These are phyloP conservation scores for Cyberlindnera saturnus DNA, from an alignment of 805 yeast species.

Conservation along the genomic window DNA sequence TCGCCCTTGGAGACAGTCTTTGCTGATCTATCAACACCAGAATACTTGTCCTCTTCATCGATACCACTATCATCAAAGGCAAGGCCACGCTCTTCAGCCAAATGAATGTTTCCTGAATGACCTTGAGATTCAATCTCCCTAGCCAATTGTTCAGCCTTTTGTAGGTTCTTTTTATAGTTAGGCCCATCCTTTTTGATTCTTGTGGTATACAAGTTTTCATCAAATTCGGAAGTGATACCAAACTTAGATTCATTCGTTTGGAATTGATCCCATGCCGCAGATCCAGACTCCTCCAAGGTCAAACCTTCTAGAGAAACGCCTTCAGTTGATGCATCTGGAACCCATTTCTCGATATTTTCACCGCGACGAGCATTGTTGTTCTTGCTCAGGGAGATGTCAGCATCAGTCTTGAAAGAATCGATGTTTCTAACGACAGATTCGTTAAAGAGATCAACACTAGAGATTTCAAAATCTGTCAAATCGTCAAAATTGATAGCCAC, in stretches of 20 bases:
- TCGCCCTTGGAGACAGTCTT: slow-evolving; percentile 13
- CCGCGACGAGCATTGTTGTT: slow-evolving; percentile 51
- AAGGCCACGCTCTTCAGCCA: slow-evolving; percentile 89
- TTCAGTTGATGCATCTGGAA: slow-evolving; percentile 42
- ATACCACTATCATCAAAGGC: slow-evolving; percentile 73
- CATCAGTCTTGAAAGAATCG: slow-evolving; percentile 67
- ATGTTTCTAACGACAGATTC: slow-evolving; percentile 6
- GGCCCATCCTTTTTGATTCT: slow-evolving; percentile 65
- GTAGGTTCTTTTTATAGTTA: slow-evolving; percentile 57
- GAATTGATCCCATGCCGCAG: slow-evolving; percentile 84
- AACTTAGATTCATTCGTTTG: slow-evolving; percentile 84
- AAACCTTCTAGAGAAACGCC: slow-evolving; percentile 16
- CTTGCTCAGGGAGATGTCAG: slow-evolving; percentile 47
- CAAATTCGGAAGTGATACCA: slow-evolving; percentile 76
- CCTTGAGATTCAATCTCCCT: slow-evolving; percentile 71
- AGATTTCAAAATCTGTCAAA: slow-evolving; percentile 35
- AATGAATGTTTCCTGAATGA: slow-evolving; percentile 62
- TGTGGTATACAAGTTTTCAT: slow-evolving; percentile 86
- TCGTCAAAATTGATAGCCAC: slow-evolving; percentile 27
- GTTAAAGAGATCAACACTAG: slow-evolving; percentile 25
- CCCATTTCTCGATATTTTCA: slow-evolving; percentile 69
- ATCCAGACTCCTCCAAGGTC: slow-evolving; percentile 33
- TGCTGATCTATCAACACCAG: slow-evolving; percentile 55
- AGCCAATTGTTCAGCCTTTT: slow-evolving; percentile 74
- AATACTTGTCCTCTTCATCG: slow-evolving; percentile 94